Conservation (phyloP, 306 rosid species). For the Geum urbanum region DNA sequence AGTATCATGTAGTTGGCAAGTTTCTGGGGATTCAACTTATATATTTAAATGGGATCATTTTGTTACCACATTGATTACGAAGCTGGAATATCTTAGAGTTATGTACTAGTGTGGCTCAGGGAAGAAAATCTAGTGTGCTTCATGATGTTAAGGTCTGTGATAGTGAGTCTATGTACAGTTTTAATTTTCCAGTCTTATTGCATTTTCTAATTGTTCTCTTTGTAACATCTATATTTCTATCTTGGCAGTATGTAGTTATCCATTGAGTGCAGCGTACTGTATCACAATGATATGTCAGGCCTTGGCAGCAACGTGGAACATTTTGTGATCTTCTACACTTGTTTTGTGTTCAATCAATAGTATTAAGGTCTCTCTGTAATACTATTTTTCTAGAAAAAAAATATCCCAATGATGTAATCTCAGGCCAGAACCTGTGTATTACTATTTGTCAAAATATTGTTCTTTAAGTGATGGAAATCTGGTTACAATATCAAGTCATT, state of each 20-base stretch:
- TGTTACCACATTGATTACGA: background rate
- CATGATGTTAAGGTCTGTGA: background rate
- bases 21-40: background rate
- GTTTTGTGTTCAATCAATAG: background rate
- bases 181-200: too few relatives aligned
- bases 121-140: background rate
- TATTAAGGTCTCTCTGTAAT: background rate
- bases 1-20: background rate
- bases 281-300: conserved; percentile 52
- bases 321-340: conserved; percentile 30
- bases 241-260: conserved; percentile 61
- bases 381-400: background rate
- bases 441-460: too few relatives aligned
- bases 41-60: background rate
- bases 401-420: background rate
- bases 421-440: background rate
- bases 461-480: too few relatives aligned
- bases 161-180: background rate
- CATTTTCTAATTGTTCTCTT: background rate
- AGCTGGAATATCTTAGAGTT: background rate
- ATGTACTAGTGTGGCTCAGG: background rate
- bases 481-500: too few relatives aligned
- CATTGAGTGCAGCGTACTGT: conserved; percentile 69
- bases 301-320: conserved; percentile 53
- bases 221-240: too few relatives aligned